phyloP scores from a whole-genome alignment of 768 basidiomycete species.

The Agrocybe praecox region DNA sequence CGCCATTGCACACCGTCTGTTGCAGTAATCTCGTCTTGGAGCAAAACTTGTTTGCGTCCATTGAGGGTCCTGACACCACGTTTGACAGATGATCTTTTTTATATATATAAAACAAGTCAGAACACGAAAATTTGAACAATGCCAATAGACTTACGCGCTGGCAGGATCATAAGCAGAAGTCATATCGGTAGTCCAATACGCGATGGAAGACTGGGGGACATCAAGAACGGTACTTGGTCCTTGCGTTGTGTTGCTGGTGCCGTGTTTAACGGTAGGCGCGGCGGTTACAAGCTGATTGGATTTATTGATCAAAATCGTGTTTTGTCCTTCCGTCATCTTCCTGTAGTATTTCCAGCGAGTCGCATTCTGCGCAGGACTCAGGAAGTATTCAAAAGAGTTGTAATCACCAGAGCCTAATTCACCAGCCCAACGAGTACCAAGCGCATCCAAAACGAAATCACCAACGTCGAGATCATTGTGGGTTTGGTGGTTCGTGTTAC shows the following conservation, averaged over 20 bases:
- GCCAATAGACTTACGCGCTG: constrained; percentile 70
- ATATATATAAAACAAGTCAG: too few species aligned
- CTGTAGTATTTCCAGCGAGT: constrained; percentile 92
- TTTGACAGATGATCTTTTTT: constrained; percentile 68
- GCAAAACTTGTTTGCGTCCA: constrained; percentile 79
- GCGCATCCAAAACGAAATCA: constrained; percentile 93
- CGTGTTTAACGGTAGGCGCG: constrained; percentile 60
- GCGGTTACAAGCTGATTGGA: constrained; percentile 81
- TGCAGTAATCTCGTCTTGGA: constrained; percentile 89
- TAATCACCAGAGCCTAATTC: constrained; percentile 94
- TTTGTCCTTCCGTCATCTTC: constrained; percentile 97
- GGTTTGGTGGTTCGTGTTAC: constrained; percentile 81
- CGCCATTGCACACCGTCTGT: constrained; percentile 76
- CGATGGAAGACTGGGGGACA: constrained; percentile 68
- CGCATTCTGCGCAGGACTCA: constrained; percentile 65
- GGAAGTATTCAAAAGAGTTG: constrained; percentile 73
- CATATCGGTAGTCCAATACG: constrained; percentile 81
- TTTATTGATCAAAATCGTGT: constrained; percentile 79
- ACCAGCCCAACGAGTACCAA: constrained; percentile 93
- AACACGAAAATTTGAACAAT: too few species aligned
- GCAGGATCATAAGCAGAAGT: constrained; percentile 64
- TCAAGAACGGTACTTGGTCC: constrained; percentile 82
- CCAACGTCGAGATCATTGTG: constrained; percentile 95
- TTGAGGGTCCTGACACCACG: constrained; percentile 89
- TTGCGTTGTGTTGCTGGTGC: constrained; percentile 61